Percentiles rank a stretch among this genome's conserved stretches.
Evolutionary conservation across 2,329 filamentous ascomycete genomes (phyloP).

Genomic region (Neonectria ditissima): DNA sequence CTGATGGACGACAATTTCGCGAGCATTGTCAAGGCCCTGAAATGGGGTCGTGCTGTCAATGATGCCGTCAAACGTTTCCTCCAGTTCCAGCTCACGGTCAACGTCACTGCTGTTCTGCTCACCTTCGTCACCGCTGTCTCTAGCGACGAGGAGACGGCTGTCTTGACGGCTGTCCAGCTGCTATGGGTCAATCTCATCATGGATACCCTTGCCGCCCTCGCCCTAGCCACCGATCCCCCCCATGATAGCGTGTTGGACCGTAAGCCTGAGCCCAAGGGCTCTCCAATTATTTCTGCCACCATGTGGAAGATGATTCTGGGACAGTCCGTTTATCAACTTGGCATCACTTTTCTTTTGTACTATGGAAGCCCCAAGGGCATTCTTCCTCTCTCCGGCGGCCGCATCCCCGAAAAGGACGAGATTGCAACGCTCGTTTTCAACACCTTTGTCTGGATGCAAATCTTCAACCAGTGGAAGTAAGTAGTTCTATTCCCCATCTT

Average conservation of each 20-base stretch:
- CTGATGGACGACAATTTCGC: conserved; percentile 90
- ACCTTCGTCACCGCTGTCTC: conserved; percentile 90
- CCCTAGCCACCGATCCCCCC: conserved; percentile 90
- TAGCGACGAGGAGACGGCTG: conserved; percentile 75
- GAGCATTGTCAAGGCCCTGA: conserved; percentile 86
- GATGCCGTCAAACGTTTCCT: conserved; percentile 83
- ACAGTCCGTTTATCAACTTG: conserved; percentile 89
- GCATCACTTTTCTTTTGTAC: conserved; percentile 82
- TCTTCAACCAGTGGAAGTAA: conserved; percentile 97
- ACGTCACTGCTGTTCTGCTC: conserved; percentile 88
- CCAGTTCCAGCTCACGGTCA: conserved; percentile 85
- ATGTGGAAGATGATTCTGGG: conserved; percentile 99
- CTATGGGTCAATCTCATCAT: conserved; percentile 98
- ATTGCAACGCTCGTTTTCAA: conserved; percentile 92
- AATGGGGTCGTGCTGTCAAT: conserved; percentile 83
- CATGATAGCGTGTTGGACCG: conserved; percentile 83
- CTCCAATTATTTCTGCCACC: conserved; percentile 80
- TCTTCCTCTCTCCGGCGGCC: conserved; percentile 62
- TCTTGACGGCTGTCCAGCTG: conserved; percentile 89
- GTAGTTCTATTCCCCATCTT: conserved; percentile 48
- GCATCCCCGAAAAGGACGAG: conserved; percentile 55
- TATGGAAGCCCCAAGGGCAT: conserved; percentile 70
- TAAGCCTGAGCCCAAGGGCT: conserved; percentile 71
- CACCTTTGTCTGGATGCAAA: conserved; percentile 99
- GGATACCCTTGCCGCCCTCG: conserved; percentile 93